Evolutionary conservation across 768 basidiomycete genomes (phyloP).

Genomic region (Strobilomyces confusus): DNA sequence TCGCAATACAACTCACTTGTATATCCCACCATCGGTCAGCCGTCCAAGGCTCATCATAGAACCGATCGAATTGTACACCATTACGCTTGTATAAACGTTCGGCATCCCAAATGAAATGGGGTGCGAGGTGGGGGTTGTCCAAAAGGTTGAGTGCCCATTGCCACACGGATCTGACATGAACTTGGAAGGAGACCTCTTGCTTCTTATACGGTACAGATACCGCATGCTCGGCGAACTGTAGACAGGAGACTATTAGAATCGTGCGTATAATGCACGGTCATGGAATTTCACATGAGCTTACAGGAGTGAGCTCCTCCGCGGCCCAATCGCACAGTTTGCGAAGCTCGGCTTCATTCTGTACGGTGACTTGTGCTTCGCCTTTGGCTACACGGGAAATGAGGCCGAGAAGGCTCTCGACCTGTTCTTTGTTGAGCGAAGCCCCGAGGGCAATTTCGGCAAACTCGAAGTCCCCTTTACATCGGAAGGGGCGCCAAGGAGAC

Average conservation of each 20-base stretch:
- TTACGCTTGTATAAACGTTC: neutral
- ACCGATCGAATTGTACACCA: neutral
- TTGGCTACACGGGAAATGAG: neutral
- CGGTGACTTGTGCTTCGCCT: neutral
- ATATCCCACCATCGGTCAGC: slow-evolving; percentile 29
- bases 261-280: neutral
- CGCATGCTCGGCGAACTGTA: neutral
- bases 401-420: slow-evolving; percentile 1
- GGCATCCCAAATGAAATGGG: neutral
- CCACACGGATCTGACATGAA: neutral
- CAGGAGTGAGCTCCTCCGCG: neutral
- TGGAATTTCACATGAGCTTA: neutral
- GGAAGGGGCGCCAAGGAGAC: neutral
- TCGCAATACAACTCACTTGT: slow-evolving; percentile 28
- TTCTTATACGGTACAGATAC: slow-evolving; percentile 6
- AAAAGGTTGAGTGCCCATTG: neutral
- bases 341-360: slow-evolving; percentile 4
- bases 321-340: neutral
- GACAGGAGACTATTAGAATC: neutral
- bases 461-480: slow-evolving; percentile 1
- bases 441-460: slow-evolving; percentile 11
- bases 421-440: slow-evolving; percentile 7
- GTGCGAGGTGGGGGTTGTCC: neutral
- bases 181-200: neutral
- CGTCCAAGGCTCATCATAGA: neutral